Base-by-base conservation (phyloP, 2,329 filamentous ascomycete genomes). In the Ophiostoma australiae region DNA sequence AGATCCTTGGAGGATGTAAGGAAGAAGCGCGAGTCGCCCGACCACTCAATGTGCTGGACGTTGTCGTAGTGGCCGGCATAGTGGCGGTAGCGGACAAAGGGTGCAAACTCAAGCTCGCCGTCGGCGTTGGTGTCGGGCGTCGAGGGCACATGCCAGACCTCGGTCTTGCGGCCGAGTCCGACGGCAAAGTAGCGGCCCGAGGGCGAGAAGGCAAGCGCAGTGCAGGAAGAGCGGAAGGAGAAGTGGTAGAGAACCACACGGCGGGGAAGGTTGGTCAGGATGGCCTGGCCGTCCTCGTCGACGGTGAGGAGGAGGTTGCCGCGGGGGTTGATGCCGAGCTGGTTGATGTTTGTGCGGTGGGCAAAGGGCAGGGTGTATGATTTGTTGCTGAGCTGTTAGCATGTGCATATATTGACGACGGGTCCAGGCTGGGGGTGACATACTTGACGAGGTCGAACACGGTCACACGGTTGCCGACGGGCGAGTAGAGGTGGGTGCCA, bases 381-480 rank as follows among this genome's bases (percentile, higher is more conserved):
- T 81, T 93, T 95, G 81, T 95, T 95, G 76, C 91, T 94, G 75
- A 4, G n/a, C 3, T 23, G 63, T 66, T 39, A 66, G 63, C 35
- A 23, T 6, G 11, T 20, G 2, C 10, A 41, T 7, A 13, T 8
- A 3, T 69, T n/a, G 13, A 3, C 8, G 33, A 37, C 1, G 5
- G 41, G 70, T 73, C 55, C 77, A 81, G 80, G 80, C 35, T 17
- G 58, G 31, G 48, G 17, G 17, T 5, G 17, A 77, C 86, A 77
- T 86, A 97, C 93, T 98, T 94, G 77, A 97, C 91, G 66, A 99
- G 85, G 79, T 99, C 94, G 81, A 99, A 99, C 70, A 98, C 91
- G 1, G 94, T 93, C 73, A 99, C 93, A 78, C 93, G 86, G 82
- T 98, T 99, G 79, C 95, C 95, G 70, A 99, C 95, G 8, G 95